Percentiles rank a stretch among this genome's conserved stretches.
These are phyloP conservation scores for Magnolia officinalis DNA, from an alignment of 164 flowering plant genomes.

Conservation along the genomic window DNA sequence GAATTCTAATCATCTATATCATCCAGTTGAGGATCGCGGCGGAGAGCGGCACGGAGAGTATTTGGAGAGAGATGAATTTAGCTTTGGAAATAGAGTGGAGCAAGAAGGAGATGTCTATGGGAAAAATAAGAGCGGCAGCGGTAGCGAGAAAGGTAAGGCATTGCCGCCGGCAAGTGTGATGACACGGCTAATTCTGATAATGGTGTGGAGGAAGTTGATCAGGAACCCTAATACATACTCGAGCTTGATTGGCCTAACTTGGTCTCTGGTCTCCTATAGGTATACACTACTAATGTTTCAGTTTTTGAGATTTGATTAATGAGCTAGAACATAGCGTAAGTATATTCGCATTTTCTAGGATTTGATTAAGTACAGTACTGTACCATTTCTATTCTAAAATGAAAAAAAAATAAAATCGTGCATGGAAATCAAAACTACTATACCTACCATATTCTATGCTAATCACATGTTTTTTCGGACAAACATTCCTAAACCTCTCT, in stretches of 20 bases:
- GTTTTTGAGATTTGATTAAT: background rate
- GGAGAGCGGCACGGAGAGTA: conserved; percentile 47
- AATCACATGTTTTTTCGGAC: background rate
- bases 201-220: conserved; percentile 95
- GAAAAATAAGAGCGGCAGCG: background rate
- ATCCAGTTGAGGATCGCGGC: conserved; percentile 35
- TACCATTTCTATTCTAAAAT: background rate
- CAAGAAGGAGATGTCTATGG: conserved; percentile 9
- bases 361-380: background rate
- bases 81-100: conserved; percentile 64
- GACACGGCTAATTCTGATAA: conserved; percentile 87
- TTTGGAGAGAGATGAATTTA: conserved; percentile 64
- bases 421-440: too few species aligned
- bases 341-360: background rate
- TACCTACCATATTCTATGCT: too few species aligned
- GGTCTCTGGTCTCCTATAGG: conserved; percentile 91
- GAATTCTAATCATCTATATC: background rate
- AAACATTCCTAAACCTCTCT: background rate
- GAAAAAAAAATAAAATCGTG: background rate
- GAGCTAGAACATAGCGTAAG: background rate
- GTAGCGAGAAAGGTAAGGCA: conserved; percentile 26
- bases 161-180: conserved; percentile 95
- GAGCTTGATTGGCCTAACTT: conserved; percentile 80
- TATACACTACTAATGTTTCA: conserved; percentile 6
- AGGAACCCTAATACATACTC: conserved; percentile 95